Conservation (phyloP, 176 grass and related monocot species). For the Pontederia paniculata region DNA sequence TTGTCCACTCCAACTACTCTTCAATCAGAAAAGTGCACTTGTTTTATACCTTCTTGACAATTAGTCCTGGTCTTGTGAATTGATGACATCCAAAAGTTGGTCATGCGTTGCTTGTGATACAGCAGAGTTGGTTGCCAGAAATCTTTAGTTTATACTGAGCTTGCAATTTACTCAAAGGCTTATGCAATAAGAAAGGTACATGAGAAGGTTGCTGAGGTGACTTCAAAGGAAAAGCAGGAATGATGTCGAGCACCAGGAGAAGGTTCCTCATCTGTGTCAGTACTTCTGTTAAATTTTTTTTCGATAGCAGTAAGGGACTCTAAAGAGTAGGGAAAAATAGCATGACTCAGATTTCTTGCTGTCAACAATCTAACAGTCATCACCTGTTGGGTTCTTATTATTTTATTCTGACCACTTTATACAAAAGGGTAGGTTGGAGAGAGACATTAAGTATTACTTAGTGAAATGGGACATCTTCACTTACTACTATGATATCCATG, state of each 20-base stretch:
- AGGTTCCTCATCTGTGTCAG: background rate
- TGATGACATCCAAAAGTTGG: too few relatives aligned
- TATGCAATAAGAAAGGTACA: background rate
- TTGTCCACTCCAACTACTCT: too few relatives aligned
- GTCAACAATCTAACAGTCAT: background rate
- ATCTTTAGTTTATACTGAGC: background rate
- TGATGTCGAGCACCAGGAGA: background rate
- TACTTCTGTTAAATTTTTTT: too few relatives aligned
- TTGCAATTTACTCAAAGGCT: background rate
- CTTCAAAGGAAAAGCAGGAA: slow-evolving; percentile 13
- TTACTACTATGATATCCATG: too few relatives aligned
- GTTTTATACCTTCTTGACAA: too few relatives aligned
- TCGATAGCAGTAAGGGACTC: too few relatives aligned
- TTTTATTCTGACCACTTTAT: background rate
- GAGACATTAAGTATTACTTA: too few relatives aligned
- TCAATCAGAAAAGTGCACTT: too few relatives aligned
- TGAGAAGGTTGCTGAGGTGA: background rate
- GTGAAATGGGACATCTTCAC: background rate
- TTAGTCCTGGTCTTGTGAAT: too few relatives aligned
- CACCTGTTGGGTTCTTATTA: background rate
- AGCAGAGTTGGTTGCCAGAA: too few relatives aligned
- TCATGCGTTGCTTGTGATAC: too few relatives aligned
- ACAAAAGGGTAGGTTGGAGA: background rate
- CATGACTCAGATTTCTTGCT: background rate
- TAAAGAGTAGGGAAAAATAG: too few relatives aligned